Base-by-base conservation (phyloP, 1,284 basidiomycete species). In the Apiotrichum brassicae region DNA sequence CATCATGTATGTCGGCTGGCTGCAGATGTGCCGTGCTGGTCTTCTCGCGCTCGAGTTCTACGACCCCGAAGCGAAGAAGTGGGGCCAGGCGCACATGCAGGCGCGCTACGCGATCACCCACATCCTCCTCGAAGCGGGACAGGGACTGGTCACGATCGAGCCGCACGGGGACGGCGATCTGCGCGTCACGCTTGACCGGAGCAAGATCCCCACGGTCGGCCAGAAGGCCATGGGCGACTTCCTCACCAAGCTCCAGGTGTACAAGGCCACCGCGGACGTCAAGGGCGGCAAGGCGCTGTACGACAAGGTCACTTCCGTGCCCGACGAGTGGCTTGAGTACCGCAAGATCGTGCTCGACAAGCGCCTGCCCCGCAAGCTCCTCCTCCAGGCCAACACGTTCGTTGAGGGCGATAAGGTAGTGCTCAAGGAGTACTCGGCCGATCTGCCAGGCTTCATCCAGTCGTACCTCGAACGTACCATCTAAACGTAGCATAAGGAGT, bases 11-110 rank as follows among this genome's bases (percentile, higher is more conserved):
- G 78, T 85, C 62, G 85, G 84, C 0, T 92, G 86, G 78, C 76
- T 90, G 24, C 68, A 85, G 43, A 90, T 91, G 87, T 85, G 83
- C 14, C 81, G 86, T n/a, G 82, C 81, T 30, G 88, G 87, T 51
- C 70, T 91, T 19, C 78, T 83, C 36, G 87, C 81, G 2, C 77
- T 92, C 36, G 86, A 90, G 69, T 88, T 78, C 68, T 92, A 86
- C 58, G 86, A 92, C 64, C 87, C 87, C 23, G 75, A 73, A 24
- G 85, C 82, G 8, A 76, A 82, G 68, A 88, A 87, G 70, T 87
- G 90, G 62, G 86, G 87, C 18, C 88, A 91, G 65, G 88, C 88
- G n/a, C 88, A 91, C 65, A 91, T 91, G 87, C 87, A 57, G 45
- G 56, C 56, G n/a, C 56, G 56, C 16, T 46, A 57, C 40, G 56